A percentile compares a stretch with the other conserved stretches of the same genome.
phyloP scores from a whole-genome alignment of 2,329 filamentous ascomycete genomes.

The Pseudofabraea citricarpa region DNA sequence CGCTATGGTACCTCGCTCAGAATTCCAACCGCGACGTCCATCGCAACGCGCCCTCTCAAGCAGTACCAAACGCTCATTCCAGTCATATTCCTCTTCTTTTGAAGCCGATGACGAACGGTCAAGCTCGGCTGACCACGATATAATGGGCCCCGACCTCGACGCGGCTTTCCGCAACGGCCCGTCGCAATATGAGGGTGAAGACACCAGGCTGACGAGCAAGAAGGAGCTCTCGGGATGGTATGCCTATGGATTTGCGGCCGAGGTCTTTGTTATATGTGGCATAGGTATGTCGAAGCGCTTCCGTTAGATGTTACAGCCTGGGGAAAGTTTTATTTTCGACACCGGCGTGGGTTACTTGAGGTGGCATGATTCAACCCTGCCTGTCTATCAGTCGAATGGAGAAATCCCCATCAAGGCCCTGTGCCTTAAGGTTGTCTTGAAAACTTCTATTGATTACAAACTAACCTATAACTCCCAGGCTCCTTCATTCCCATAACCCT shows the following conservation, averaged over 20 bases:
- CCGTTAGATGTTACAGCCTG: background rate
- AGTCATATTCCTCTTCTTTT: constrained; percentile 56
- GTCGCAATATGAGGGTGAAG: constrained; percentile 70
- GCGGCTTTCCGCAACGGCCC: constrained; percentile 28
- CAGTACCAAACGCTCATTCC: constrained; percentile 47
- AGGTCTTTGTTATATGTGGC: constrained; percentile 92
- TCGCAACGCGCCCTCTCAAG: constrained; percentile 20
- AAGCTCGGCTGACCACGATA: constrained; percentile 24
- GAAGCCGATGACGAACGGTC: constrained; percentile 68
- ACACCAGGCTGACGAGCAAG: constrained; percentile 78
- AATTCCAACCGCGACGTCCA: constrained; percentile 14
- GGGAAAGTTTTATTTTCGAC: too few relatives aligned
- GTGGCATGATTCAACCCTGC: too few relatives aligned
- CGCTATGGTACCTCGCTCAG: constrained; percentile 20
- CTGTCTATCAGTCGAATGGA: too few relatives aligned
- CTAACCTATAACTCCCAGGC: constrained; percentile 53
- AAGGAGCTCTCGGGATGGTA: constrained; percentile 95
- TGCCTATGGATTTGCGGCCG: constrained; percentile 90
- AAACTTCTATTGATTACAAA: too few relatives aligned
- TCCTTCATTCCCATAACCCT: constrained; percentile 95
- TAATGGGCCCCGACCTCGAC: constrained; percentile 29
- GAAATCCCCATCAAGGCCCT: too few relatives aligned
- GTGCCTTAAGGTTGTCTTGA: too few relatives aligned
- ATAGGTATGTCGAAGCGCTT: constrained; percentile 52
- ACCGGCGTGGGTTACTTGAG: too few relatives aligned